Conservation (phyloP, 169 alveolate genomes). For the Eimeria maxima region DNA sequence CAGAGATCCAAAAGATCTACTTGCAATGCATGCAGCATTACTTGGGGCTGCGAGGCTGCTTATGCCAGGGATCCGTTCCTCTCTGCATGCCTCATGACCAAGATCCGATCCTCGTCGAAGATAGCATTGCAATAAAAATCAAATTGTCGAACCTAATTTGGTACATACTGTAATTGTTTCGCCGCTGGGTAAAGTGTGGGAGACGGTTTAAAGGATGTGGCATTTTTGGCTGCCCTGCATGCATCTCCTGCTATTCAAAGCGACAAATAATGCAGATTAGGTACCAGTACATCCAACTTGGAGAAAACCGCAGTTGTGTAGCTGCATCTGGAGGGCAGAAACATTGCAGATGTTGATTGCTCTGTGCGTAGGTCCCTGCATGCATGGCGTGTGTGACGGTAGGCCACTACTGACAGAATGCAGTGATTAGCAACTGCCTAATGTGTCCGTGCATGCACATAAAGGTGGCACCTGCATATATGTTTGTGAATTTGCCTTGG, state of each 20-base stretch:
- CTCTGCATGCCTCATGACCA: background rate
- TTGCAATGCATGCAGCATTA: background rate
- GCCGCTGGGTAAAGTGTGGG: background rate
- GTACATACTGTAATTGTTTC: background rate
- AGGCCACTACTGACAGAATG: background rate
- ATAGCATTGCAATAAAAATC: background rate
- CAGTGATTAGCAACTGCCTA: background rate
- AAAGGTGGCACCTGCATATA: too few relatives aligned
- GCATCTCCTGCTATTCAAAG: background rate
- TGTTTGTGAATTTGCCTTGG: background rate
- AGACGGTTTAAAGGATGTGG: background rate
- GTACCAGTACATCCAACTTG: background rate
- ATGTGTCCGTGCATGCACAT: background rate
- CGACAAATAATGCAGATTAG: background rate
- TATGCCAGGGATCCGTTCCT: background rate
- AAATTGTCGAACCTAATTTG: background rate
- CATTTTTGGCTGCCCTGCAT: background rate
- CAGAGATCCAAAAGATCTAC: background rate
- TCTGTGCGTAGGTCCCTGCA: background rate
- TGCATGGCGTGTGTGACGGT: background rate
- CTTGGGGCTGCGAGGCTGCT: slow-evolving; percentile 65
- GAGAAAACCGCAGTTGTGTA: too few relatives aligned
- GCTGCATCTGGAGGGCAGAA: too few relatives aligned
- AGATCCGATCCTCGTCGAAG: background rate
- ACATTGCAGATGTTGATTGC: background rate